These are phyloP conservation scores for Lodderomyces metapsilosis DNA, from an alignment of 1,139 yeast genomes.

Conservation along the genomic window DNA sequence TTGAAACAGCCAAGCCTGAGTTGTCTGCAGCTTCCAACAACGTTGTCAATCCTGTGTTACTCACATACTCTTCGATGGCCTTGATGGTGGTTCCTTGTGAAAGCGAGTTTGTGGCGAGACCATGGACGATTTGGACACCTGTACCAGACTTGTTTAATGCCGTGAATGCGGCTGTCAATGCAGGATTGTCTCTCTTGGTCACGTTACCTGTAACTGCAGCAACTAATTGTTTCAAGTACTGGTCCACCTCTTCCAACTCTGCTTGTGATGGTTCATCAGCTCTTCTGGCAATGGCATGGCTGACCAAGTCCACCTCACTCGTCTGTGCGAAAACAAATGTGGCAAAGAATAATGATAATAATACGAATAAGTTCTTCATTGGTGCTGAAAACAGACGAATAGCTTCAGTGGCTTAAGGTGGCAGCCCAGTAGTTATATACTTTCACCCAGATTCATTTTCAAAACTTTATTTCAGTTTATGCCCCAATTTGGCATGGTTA, in stretches of 20 bases:
- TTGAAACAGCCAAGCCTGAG: constrained; percentile 28
- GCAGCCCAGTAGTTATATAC: neutral
- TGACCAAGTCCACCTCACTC: constrained; percentile 5
- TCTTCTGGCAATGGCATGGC: constrained; percentile 3
- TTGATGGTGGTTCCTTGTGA: constrained; percentile 24
- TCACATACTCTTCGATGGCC: constrained; percentile 23
- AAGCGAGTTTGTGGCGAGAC: constrained; percentile 21
- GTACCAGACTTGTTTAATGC: constrained; percentile 27
- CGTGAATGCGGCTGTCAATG: constrained; percentile 27
- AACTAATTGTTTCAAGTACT: constrained; percentile 12
- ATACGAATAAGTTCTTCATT: constrained; percentile 14
- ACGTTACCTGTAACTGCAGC: constrained; percentile 5
- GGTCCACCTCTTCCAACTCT: constrained; percentile 10
- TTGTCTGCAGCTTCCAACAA: constrained; percentile 24
- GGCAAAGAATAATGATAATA: constrained; percentile 13
- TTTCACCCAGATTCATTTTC: neutral
- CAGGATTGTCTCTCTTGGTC: constrained; percentile 13
- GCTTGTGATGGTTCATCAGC: constrained; percentile 4
- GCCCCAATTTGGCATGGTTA: neutral
- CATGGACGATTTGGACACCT: constrained; percentile 24
- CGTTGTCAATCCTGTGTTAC: constrained; percentile 21
- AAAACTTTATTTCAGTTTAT: neutral
- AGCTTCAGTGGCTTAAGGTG: neutral
- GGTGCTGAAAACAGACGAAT: neutral
- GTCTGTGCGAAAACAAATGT: constrained; percentile 12